phyloP scores from a whole-genome alignment of 768 basidiomycete genomes.

The Phylloporus scabripes region DNA sequence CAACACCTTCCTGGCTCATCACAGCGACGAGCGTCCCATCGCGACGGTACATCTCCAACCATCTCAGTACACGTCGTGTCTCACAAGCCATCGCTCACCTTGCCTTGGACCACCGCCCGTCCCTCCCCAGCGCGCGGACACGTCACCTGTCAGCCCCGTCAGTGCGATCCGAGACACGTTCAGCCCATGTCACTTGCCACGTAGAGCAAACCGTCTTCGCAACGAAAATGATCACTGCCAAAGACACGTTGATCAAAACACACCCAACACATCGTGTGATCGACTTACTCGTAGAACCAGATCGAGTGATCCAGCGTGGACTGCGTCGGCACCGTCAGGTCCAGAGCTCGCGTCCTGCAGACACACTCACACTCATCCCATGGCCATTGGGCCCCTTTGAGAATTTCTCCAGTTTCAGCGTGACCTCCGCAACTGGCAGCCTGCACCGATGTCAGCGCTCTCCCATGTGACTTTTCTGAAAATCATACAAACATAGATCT shows the following conservation, averaged over 20 bases:
- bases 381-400: constrained; percentile 46
- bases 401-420: constrained; percentile 48
- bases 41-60: constrained; percentile 59
- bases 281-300: constrained; percentile 66
- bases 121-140: constrained; percentile 62
- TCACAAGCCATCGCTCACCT: constrained; percentile 41
- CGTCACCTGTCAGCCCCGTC: constrained; percentile 41
- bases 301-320: constrained; percentile 77
- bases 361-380: constrained; percentile 55
- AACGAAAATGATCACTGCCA: constrained; percentile 63
- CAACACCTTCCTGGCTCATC: constrained; percentile 74
- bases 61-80: constrained; percentile 6
- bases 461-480: not conserved
- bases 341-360: not conserved
- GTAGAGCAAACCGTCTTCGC: constrained; percentile 77
- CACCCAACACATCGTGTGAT: not conserved
- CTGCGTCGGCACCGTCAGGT: constrained; percentile 9
- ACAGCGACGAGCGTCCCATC: constrained; percentile 66
- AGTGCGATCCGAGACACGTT: not conserved
- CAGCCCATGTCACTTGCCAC: constrained; percentile 42
- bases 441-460: constrained; percentile 33
- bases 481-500: constrained; percentile 67
- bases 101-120: constrained; percentile 63
- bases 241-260: constrained; percentile 3
- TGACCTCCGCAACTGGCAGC: constrained; percentile 48